These are phyloP conservation scores for Fagopyrum tataricum DNA, from an alignment of 148 eudicot genomes.

Conservation along the genomic window DNA sequence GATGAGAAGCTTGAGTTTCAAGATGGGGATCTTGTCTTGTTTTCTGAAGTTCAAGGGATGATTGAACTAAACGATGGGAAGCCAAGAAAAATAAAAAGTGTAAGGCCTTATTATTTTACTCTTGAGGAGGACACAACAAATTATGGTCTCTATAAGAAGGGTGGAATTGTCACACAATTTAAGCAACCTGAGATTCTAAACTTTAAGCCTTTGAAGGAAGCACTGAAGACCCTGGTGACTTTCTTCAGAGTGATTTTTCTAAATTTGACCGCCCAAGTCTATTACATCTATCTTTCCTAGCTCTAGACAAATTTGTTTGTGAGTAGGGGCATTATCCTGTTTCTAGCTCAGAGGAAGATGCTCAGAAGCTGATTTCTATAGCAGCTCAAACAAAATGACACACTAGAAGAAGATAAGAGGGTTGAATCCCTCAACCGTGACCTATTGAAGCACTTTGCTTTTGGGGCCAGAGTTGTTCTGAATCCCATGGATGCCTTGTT, in stretches of 20 bases:
- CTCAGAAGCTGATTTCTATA: slow-evolving; percentile 53
- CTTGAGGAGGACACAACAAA: slow-evolving; percentile 66
- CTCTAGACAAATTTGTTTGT: slow-evolving; percentile 51
- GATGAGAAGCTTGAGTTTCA: slow-evolving; percentile 76
- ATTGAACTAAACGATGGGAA: slow-evolving; percentile 71
- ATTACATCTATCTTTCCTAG: slow-evolving; percentile 71
- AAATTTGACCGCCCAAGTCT: slow-evolving; percentile 69
- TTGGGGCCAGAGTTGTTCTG: slow-evolving; percentile 86
- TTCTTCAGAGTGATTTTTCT: slow-evolving; percentile 64
- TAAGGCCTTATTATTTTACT: slow-evolving; percentile 60
- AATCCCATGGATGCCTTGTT: slow-evolving; percentile 99
- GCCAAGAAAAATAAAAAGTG: slow-evolving; percentile 55
- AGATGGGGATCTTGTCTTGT: slow-evolving; percentile 70
- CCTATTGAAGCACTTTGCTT: slow-evolving; percentile 63
- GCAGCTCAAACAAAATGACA: slow-evolving; percentile 40
- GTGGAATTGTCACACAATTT: slow-evolving; percentile 68
- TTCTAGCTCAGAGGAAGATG: slow-evolving; percentile 76
- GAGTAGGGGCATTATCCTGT: slow-evolving; percentile 47
- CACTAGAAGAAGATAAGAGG: slow-evolving; percentile 40
- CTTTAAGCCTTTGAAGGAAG: slow-evolving; percentile 61
- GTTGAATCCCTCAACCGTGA: slow-evolving; percentile 63
- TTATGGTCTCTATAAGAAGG: slow-evolving; percentile 52
- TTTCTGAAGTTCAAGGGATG: slow-evolving; percentile 72
- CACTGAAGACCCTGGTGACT: slow-evolving; percentile 74
- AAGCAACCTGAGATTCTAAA: slow-evolving; percentile 58